Percentiles rank a stretch among this genome's conserved stretches.
These are phyloP conservation scores for Xylaria sp. DNA, from an alignment of 2,329 filamentous ascomycete species.

Conservation along the genomic window DNA sequence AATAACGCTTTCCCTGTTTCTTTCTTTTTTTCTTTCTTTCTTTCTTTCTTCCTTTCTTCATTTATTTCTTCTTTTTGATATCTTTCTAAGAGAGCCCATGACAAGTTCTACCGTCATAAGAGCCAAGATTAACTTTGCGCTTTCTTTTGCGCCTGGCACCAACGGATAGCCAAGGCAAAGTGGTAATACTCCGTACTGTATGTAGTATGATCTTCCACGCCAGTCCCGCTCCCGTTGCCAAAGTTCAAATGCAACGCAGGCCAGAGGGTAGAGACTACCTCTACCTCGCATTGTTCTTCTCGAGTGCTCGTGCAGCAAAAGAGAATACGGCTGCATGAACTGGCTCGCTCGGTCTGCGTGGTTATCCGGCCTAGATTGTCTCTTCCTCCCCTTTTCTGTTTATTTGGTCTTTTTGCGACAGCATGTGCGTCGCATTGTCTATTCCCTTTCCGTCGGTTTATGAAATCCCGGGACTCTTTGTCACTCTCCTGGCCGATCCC, in stretches of 20 bases:
- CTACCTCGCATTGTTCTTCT: conserved; percentile 15
- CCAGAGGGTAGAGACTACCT: neutral
- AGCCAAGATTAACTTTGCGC: conserved; percentile 14
- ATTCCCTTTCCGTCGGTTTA: conserved; percentile 16
- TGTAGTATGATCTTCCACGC: conserved; percentile 14
- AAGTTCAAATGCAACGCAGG: conserved; percentile 2
- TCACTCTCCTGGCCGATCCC: neutral
- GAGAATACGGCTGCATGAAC: neutral
- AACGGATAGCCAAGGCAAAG: conserved; percentile 1
- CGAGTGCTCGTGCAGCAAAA: conserved; percentile 6
- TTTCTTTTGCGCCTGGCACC: neutral
- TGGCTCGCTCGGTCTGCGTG: neutral
- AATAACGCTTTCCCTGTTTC: neutral
- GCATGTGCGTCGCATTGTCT: neutral
- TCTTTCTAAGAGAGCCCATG: neutral
- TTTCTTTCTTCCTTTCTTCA: neutral
- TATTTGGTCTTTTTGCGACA: neutral
- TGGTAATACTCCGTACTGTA: neutral
- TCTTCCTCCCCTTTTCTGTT: neutral
- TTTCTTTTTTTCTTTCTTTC: neutral
- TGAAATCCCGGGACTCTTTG: conserved; percentile 8
- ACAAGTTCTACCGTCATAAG: neutral
- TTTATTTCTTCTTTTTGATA: too few relatives aligned
- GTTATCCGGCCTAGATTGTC: neutral
- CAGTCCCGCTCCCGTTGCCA: conserved; percentile 20